Evolutionary conservation across 169 alveolate genomes (phyloP).

Genomic region (Eimeria praecox): DNA sequence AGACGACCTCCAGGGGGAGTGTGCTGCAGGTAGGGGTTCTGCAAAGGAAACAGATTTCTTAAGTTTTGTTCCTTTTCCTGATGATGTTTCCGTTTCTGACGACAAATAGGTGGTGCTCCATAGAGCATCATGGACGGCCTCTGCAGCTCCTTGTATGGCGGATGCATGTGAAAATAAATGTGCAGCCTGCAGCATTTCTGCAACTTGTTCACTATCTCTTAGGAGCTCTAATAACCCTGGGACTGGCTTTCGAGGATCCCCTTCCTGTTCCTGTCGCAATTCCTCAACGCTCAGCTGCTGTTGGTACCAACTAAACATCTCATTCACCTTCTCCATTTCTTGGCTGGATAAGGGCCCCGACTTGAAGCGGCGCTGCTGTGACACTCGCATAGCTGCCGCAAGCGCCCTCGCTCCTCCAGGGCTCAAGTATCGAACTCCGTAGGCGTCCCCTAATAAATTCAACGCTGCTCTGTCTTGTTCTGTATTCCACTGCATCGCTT

Average conservation of each 20-base stretch:
- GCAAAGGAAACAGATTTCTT: background rate
- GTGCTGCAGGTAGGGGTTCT: background rate
- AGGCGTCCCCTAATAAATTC: background rate
- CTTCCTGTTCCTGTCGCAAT: background rate
- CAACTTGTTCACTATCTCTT: no score
- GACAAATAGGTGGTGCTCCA: background rate
- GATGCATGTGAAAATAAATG: no score
- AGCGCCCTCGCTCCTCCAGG: background rate
- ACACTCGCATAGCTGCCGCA: background rate
- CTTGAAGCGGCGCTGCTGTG: background rate
- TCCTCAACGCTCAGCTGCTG: background rate
- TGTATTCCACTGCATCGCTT: background rate
- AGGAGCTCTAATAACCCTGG: background rate
- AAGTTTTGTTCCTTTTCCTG: background rate
- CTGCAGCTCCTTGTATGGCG: no score
- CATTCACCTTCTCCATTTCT: background rate
- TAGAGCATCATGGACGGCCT: background rate
- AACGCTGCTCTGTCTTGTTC: background rate
- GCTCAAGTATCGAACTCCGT: background rate
- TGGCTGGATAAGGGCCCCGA: background rate
- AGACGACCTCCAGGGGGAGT: background rate
- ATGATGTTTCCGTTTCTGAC: background rate
- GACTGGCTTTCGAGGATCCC: background rate
- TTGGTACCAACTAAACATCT: background rate
- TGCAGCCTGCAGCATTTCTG: no score